Base-by-base conservation (phyloP, 2,329 filamentous ascomycete species). In the Neonectria punicea region DNA sequence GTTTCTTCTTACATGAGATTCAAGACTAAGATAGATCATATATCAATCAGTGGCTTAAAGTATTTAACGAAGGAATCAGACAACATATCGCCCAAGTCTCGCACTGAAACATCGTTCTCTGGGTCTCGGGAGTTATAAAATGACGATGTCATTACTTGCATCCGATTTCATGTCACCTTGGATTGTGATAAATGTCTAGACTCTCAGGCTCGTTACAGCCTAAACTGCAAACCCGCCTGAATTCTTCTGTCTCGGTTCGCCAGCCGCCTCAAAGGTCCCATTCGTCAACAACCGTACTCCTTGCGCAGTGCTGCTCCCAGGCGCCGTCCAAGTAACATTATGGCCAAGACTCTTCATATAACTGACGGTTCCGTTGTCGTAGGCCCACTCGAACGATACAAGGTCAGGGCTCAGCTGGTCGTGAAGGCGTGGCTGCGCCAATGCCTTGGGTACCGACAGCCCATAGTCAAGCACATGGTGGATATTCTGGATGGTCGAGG, bases 301-400 rank as follows among this genome's bases (percentile, higher is more conserved):
- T 79, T 98, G 94, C 0, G 39, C 39, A 43, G 39, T 43, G 5
- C 39, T 43, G 3, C n/a, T 4, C n/a, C 39, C 39, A 18, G 39
- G 39, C n/a, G 39, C 39, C n/a, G 9, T 20, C 39, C 39, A 43
- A 43, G 39, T 43, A 20, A 43, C n/a, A 7, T 43, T 43, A n/a
- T 20, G n/a, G 2, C 39, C 39, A 43, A 43, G 16, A 11, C 11
- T 20, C 39, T 43, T 43, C 39, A 43, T 18, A 2, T 43, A 43
- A 10, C n/a, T 20, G 5, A 43, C 39, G n/a, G 39, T 43, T n/a
- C n/a, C 8, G 8, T 43, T 43, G 39, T 43, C 39, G n/a, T 18
- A 97, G 0, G 82, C 78, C 43, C 88, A 90, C 80, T 98, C 94
- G 55, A 97, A 92, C 0, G 94, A 94, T 4, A 90, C 82, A 6